Base-by-base conservation (phyloP, 345 rosid species). In the Conringia planisiliqua region DNA sequence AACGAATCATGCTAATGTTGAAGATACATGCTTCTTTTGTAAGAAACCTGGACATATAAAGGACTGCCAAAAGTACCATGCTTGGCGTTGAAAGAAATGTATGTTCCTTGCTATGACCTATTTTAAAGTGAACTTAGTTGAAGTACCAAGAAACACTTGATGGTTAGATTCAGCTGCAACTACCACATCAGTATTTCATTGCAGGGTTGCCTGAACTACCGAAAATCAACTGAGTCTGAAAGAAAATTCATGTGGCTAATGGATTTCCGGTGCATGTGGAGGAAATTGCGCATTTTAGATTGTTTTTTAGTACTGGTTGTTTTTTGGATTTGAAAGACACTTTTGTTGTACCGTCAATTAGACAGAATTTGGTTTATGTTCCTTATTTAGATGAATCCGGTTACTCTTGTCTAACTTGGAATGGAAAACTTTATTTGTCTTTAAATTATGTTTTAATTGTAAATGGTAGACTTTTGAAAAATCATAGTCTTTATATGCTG, bases 301-400 rank as follows among this genome's bases (percentile, higher is more conserved):
- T 20, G 1, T 51, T 35, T 3, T 67, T 51, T 13, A 51, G 33
- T 67, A 3, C 20, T 36, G 35, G 60, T 33, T 2, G 24, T 22
- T 66, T 18, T 66, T 1, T 20, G 71, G 59, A 67, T 67, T 51
- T 67, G n/a, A 52, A 67, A 33, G 61, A 67, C 33, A 67, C n/a
- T 22, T 67, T 67, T 20, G 47, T 38, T 20, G 47, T 7, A 36
- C 5, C 30, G 30, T 60, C 29, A 4, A 36, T 60, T 1, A 18
- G 30, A 20, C 27, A 4, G 1, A 60, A 60, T 60, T 36, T 60
- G 16, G 46, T 60, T 36, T 58, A 22, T 2, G 17, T 10, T 60
- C 46, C 46, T 60, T 60, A 39, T 22, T 60, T 38, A 35, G 33
- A 61, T 4, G 22, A 0, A 24, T 61, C 33, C 6, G 20, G 36